phyloP scores from a whole-genome alignment of 257 asterid genomes.

The Plantago ovata region DNA sequence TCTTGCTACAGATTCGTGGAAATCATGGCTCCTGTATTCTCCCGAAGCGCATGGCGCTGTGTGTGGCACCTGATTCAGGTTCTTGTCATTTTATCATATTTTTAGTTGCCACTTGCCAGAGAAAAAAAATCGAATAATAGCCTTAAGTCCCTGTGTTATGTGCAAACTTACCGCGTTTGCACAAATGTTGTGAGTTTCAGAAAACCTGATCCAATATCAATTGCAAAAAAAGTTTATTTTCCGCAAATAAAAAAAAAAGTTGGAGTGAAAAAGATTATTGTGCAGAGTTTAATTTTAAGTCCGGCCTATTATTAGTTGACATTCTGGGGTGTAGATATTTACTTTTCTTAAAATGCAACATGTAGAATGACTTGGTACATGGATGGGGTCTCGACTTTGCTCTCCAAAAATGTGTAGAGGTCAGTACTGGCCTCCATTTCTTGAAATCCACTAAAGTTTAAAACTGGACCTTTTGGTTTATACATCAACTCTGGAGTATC shows the following conservation, averaged over 20 bases:
- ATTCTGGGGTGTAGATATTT: background rate
- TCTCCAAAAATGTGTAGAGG: conserved; percentile 80
- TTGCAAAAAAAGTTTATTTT: no score
- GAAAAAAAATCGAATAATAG: no score
- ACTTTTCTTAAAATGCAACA: conserved; percentile 9
- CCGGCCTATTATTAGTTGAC: background rate
- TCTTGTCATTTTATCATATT: background rate
- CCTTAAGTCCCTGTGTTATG: background rate
- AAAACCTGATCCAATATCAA: no score
- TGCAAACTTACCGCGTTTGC: no score
- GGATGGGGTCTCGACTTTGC: conserved; percentile 98
- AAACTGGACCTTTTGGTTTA: background rate
- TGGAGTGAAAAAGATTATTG: no score
- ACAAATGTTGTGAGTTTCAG: no score
- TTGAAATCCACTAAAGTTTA: background rate
- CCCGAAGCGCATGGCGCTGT: conserved; percentile 93
- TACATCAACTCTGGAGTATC: background rate
- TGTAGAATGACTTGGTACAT: conserved; percentile 87
- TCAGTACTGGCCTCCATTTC: conserved; percentile 17
- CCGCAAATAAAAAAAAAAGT: no score
- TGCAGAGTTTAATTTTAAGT: no score
- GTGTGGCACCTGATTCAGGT: conserved; percentile 98
- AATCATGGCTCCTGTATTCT: conserved; percentile 95
- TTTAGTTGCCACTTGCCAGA: no score
- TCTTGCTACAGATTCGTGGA: conserved; percentile 63